Evolutionary conservation across 257 asterid genomes (phyloP).

Genomic region (Solanum paucissectum): DNA sequence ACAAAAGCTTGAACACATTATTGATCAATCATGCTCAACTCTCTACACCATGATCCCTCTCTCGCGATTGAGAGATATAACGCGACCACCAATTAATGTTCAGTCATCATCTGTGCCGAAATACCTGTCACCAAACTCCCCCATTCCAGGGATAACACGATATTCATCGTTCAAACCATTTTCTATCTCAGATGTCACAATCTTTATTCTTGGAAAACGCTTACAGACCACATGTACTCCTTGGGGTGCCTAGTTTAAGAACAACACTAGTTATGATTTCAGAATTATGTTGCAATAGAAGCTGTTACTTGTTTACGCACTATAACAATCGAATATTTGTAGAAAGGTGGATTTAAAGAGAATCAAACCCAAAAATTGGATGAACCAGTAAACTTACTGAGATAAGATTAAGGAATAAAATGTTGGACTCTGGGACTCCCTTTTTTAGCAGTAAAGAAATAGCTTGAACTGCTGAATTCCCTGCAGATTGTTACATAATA

Average conservation of each 20-base stretch:
- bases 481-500: conserved; percentile 20
- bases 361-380: neutral
- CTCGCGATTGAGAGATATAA: neutral
- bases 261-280: neutral
- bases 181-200: conserved; percentile 98
- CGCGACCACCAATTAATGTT: neutral
- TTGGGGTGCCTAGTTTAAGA: conserved; percentile 75
- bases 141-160: conserved; percentile 98
- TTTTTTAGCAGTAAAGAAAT: conserved; percentile 74
- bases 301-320: neutral
- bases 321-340: neutral
- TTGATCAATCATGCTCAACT: neutral
- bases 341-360: neutral
- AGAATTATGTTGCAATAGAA: neutral
- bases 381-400: conserved; percentile 44
- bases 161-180: conserved; percentile 67
- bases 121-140: conserved; percentile 94
- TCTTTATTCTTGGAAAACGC: conserved; percentile 78
- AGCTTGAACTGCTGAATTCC: conserved; percentile 93
- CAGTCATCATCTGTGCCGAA: conserved; percentile 88
- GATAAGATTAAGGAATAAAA: conserved; percentile 91
- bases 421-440: conserved; percentile 94
- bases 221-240: conserved; percentile 92
- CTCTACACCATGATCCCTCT: neutral
- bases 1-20: neutral